phyloP scores from a whole-genome alignment of 2,329 filamentous ascomycete species.

The Pseudogymnoascus sp. region DNA sequence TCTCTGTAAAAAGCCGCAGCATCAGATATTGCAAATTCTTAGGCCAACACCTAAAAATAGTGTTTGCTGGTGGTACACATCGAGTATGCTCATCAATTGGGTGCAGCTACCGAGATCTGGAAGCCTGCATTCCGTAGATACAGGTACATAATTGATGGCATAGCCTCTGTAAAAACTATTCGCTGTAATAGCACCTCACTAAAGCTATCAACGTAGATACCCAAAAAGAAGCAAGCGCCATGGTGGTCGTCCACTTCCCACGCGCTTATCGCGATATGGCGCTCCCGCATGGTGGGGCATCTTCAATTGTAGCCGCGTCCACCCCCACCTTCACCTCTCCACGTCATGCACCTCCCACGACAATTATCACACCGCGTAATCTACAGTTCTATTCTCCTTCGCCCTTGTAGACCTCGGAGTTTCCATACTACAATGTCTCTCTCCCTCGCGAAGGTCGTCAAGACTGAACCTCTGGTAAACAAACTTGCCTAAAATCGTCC shows the following conservation, averaged over 20 bases:
- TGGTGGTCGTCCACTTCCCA: neutral
- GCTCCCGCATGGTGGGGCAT: neutral
- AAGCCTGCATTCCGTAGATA: neutral
- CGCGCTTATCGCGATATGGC: neutral
- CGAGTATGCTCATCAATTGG: neutral
- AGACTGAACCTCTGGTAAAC: constrained; percentile 39
- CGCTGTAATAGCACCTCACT: neutral
- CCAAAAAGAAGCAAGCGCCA: neutral
- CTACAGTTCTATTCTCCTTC: neutral
- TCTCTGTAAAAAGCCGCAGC: neutral
- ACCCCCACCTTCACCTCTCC: neutral
- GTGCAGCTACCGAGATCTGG: neutral
- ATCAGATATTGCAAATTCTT: neutral
- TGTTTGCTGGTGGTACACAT: neutral
- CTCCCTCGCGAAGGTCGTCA: constrained; percentile 37
- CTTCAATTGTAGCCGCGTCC: neutral
- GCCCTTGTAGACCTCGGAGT: neutral
- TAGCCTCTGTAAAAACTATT: neutral
- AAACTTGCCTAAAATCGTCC: constrained; percentile 1
- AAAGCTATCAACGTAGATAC: neutral
- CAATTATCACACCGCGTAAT: constrained; percentile 1
- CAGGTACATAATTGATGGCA: neutral
- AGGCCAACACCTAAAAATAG: neutral
- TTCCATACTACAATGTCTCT: constrained; percentile 33
- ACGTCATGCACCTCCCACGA: neutral